A percentile compares a stretch with the other conserved stretches of the same genome.
Evolutionary conservation across 148 eudicot genomes (phyloP).

Genomic region (Rhododendron griersonianum): DNA sequence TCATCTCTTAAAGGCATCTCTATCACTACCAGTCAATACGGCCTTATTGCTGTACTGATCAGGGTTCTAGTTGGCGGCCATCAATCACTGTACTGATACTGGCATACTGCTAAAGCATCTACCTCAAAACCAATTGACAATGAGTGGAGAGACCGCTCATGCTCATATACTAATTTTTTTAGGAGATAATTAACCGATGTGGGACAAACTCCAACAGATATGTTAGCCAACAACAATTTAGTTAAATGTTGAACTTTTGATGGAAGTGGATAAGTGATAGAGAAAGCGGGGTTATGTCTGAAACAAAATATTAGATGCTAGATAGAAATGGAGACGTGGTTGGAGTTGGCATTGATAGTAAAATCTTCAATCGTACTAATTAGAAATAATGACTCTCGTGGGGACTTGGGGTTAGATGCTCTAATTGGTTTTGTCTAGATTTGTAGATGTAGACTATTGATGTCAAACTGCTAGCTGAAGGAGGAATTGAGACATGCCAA

Average conservation of each 20-base stretch:
- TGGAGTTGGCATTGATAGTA: neutral
- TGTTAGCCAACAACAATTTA: neutral
- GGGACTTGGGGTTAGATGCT: neutral
- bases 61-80: neutral
- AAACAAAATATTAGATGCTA: neutral
- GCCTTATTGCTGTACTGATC: neutral
- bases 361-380: neutral
- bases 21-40: neutral
- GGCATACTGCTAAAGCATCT: neutral
- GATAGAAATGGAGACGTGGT: neutral
- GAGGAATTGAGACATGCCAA: neutral
- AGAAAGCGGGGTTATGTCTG: neutral
- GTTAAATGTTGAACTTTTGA: neutral
- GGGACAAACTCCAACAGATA: neutral
- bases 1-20: neutral
- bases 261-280: neutral
- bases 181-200: neutral
- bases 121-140: neutral
- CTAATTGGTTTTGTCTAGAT: neutral
- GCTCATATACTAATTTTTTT: too few relatives aligned
- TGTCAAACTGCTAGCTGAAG: neutral
- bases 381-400: neutral
- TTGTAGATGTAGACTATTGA: neutral
- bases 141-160: too few relatives aligned
- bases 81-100: neutral